Evolutionary conservation across 2,329 filamentous ascomycete genomes (phyloP), one percentile per base, ranked within the genome.

Genomic region (Magnaporthales sp.): DNA sequence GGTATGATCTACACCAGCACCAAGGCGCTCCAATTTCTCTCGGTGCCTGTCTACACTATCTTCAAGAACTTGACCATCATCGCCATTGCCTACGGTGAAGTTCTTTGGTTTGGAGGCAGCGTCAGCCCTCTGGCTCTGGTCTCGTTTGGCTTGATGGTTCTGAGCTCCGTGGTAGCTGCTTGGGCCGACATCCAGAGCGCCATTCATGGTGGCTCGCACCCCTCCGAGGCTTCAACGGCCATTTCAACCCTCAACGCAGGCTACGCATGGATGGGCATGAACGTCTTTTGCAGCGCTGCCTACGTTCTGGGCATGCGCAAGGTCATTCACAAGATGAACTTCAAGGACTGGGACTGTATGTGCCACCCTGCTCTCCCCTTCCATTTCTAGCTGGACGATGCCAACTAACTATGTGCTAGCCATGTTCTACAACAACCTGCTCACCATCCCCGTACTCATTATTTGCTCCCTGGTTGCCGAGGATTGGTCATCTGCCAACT

Each of bases 51-150:
- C 29, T 99, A 99, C 81, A 99, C 95, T 67, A 99, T 99, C 77
- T 99, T 99, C 86, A 99, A 99, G 86, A 99, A 99, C 81, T 80
- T 99, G 82, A 98, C 95, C 69, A 99, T 96, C 78, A 98, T 99
- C 74, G 88, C 98, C 70, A 99, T 98, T 74, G 95, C 95, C 67
- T 99, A 99, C 72, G 95, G 95, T 72, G 95, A 99, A 80, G 94
- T 99, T 31, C 85, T 99, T 66, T 98, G 94, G 93, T 99, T 99
- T 72, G 95, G 95, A 69, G 94, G 94, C 75, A 92, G 89, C 63
- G 94, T 99, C 68, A 93, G 91, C 19, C 86, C 89, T 62, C 88
- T 97, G 78, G 89, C 93, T 2, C 86, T 99, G 31, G 90, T 97
- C 74, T 96, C 93, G 3, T 99, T 99, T 74, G 93, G 93, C 66